Evolutionary conservation across 169 alveolate species (phyloP).

Genomic region (Theileria luwenshuni): DNA sequence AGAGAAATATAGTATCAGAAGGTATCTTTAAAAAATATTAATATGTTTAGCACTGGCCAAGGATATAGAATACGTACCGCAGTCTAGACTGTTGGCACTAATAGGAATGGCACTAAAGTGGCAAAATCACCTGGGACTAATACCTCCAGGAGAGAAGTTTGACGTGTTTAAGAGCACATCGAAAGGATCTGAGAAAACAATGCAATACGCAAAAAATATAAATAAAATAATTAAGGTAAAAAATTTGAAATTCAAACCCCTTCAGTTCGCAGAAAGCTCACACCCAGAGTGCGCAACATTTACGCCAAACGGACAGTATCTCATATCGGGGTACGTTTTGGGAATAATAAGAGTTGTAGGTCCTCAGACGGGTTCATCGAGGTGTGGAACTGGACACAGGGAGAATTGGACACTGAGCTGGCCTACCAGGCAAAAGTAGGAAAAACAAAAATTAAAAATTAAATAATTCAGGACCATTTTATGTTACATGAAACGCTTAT

Average conservation of each 20-base stretch:
- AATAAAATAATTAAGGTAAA: conserved; percentile 71
- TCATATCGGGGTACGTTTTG: conserved; percentile 75
- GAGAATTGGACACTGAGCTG: conserved; percentile 76
- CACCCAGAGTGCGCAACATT: conserved; percentile 85
- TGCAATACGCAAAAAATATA: conserved; percentile 67
- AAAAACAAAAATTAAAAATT: too few species aligned
- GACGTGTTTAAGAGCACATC: conserved; percentile 76
- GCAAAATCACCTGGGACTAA: conserved; percentile 75
- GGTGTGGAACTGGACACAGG: conserved; percentile 84
- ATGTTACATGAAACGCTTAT: conserved; percentile 84
- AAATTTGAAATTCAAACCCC: conserved; percentile 22
- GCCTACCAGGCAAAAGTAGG: conserved; percentile 72
- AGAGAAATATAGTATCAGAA: conserved; percentile 64
- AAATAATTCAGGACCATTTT: conserved; percentile 65
- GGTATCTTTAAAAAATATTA: background rate
- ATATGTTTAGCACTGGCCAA: conserved; percentile 27
- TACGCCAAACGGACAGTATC: conserved; percentile 82
- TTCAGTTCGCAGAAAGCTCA: conserved; percentile 77
- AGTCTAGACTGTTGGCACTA: conserved; percentile 72
- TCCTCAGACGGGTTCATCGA: conserved; percentile 87
- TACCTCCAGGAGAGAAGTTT: conserved; percentile 66
- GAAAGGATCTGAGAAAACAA: conserved; percentile 49
- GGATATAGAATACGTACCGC: conserved; percentile 76
- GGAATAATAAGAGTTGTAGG: conserved; percentile 4
- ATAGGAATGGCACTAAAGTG: conserved; percentile 83